Evolutionary conservation across 2,329 filamentous ascomycete genomes (phyloP).

Genomic region (Aspergillus caelatus): DNA sequence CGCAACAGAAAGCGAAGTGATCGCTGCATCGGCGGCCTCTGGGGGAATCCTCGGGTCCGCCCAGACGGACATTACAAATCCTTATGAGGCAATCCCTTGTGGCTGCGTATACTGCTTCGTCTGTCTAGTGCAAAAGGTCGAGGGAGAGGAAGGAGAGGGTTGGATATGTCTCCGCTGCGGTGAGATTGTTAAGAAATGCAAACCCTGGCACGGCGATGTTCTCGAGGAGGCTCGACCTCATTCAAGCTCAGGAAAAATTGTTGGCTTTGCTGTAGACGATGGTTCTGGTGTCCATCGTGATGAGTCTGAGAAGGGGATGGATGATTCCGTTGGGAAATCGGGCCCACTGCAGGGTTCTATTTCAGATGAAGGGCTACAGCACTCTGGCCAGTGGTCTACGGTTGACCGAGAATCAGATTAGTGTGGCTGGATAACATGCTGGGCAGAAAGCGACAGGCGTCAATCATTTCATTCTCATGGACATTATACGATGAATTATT

Average conservation of each 20-base stretch:
- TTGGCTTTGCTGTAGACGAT: conserved; percentile 44
- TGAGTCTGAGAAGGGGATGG: conserved; percentile 12
- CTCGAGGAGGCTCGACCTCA: conserved; percentile 50
- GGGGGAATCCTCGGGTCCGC: conserved; percentile 84
- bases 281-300: conserved; percentile 19
- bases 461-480: background rate
- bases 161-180: conserved; percentile 92
- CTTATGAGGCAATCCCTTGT: conserved; percentile 88
- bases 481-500: conserved; percentile 4
- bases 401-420: conserved; percentile 34
- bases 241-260: conserved; percentile 41
- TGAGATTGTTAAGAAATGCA: conserved; percentile 78
- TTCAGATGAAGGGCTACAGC: conserved; percentile 36
- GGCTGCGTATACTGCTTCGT: conserved; percentile 96
- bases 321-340: conserved; percentile 15
- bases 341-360: conserved; percentile 32
- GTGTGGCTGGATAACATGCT: conserved; percentile 5
- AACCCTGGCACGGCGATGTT: conserved; percentile 90
- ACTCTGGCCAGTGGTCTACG: conserved; percentile 42
- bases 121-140: conserved; percentile 85
- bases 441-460: background rate
- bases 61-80: conserved; percentile 92
- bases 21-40: conserved; percentile 67
- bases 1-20: conserved; percentile 72
- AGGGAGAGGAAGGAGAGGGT: conserved; percentile 90